Percentiles rank a stretch among this genome's conserved stretches.
phyloP scores from a whole-genome alignment of 2,329 filamentous ascomycete species.

The Xylariaceae sp. region DNA sequence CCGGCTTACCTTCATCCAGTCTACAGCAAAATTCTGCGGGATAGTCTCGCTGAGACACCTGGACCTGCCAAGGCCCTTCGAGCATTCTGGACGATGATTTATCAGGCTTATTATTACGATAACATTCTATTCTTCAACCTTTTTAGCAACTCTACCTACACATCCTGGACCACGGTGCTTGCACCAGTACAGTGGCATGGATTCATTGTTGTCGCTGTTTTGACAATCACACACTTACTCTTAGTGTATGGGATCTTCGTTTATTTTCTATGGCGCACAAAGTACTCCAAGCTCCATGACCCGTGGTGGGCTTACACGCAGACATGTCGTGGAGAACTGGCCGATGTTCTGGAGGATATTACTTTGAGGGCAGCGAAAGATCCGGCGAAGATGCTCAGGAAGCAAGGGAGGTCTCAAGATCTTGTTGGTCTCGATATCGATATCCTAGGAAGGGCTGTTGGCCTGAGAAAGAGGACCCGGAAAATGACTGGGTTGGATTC shows the following conservation, averaged over 20 bases:
- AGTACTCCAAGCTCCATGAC: constrained; percentile 13
- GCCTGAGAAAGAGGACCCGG: constrained; percentile 5
- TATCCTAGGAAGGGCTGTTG: constrained; percentile 1
- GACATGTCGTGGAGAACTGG: constrained; percentile 6
- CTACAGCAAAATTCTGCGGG: neutral
- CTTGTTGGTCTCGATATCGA: constrained; percentile 5
- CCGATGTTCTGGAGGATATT: constrained; percentile 9
- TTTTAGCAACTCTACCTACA: constrained; percentile 6
- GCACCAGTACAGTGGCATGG: neutral
- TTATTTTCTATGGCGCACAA: constrained; percentile 4
- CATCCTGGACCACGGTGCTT: constrained; percentile 1
- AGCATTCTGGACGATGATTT: constrained; percentile 16
- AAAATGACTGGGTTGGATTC: too few species aligned
- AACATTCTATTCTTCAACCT: constrained; percentile 16
- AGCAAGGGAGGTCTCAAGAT: neutral
- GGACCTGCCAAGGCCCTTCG: constrained; percentile 4
- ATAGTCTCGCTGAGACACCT: neutral
- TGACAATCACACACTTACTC: neutral
- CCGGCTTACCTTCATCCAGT: constrained; percentile 13
- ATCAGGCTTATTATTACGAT: constrained; percentile 19
- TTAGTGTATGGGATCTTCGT: constrained; percentile 1
- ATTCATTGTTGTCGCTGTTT: neutral
- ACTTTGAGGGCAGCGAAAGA: neutral
- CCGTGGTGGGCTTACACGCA: constrained; percentile 18
- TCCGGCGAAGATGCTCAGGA: neutral